A percentile compares a stretch with the other conserved stretches of the same genome.
Conservation (phyloP, 768 basidiomycete species). For the Tylopilus sp. region DNA sequence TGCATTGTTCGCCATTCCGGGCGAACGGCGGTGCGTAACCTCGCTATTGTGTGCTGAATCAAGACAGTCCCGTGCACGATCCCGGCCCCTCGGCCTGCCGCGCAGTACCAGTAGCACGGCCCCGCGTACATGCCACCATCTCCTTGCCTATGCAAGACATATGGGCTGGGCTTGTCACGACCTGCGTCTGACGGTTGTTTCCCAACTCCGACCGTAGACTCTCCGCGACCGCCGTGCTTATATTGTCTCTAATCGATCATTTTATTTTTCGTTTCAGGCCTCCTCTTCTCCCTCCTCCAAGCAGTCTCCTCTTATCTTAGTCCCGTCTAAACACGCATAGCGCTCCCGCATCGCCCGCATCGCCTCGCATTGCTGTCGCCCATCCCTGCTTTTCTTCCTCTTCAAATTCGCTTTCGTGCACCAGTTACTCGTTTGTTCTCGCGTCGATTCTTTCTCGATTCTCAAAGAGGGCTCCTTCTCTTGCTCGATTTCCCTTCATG, state of each 20-base stretch:
- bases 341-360: conserved; percentile 27
- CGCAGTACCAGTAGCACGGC: neutral
- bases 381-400: conserved; percentile 14
- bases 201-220: conserved; percentile 31
- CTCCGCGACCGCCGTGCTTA: conserved; percentile 26
- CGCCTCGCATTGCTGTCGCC: conserved; percentile 36
- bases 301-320: conserved; percentile 29
- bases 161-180: conserved; percentile 17
- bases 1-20: conserved; percentile 31
- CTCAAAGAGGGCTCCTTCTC: conserved; percentile 16
- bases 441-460: conserved; percentile 25
- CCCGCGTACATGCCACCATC: neutral
- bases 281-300: conserved; percentile 11
- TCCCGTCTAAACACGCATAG: conserved; percentile 29
- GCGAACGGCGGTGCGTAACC: conserved; percentile 18
- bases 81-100: neutral
- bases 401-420: conserved; percentile 29
- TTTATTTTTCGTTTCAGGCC: conserved; percentile 28
- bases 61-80: conserved; percentile 8
- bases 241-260: conserved; percentile 22
- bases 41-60: conserved; percentile 26
- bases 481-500: conserved; percentile 32
- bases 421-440: conserved; percentile 27
- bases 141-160: neutral
- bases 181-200: conserved; percentile 18